phyloP scores from a whole-genome alignment of 2,329 filamentous ascomycete species.

The Pseudogymnoascus sp. region DNA sequence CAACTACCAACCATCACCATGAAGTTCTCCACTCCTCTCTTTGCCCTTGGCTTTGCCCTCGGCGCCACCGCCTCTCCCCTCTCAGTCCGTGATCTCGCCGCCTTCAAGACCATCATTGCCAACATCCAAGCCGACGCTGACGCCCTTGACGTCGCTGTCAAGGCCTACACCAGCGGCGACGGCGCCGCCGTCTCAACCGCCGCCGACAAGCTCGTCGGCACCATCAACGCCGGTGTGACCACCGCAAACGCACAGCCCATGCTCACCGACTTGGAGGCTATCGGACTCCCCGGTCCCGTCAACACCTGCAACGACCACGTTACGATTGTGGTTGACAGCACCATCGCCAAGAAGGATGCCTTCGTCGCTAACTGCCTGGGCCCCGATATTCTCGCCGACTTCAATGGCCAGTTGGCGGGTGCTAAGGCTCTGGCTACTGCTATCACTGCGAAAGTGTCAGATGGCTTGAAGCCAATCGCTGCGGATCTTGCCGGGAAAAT shows the following conservation, averaged over 20 bases:
- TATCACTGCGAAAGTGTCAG: not conserved
- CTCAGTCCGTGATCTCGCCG: not conserved
- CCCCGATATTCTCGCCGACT: not conserved
- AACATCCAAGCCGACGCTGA: conserved; percentile 13
- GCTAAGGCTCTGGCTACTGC: not conserved
- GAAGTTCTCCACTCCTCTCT: not conserved
- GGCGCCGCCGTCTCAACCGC: not conserved
- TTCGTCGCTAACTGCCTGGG: not conserved
- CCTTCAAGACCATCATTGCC: not conserved
- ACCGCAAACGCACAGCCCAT: not conserved
- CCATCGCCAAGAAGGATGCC: not conserved
- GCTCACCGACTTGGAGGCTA: not conserved
- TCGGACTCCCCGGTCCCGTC: not conserved
- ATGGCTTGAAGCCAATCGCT: not conserved
- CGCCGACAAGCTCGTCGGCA: not conserved
- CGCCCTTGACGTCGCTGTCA: not conserved
- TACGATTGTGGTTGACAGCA: not conserved
- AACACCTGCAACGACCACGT: not conserved
- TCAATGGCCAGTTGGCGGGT: not conserved
- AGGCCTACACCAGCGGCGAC: not conserved
- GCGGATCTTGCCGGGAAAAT: not conserved
- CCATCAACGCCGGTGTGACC: not conserved
- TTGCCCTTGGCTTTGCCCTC: not conserved
- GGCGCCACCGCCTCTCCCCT: not conserved
- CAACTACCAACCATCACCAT: not conserved